Percentiles rank a stretch among this genome's conserved stretches.
These are phyloP conservation scores for Chenopodium berlandieri DNA, from an alignment of 148 eudicot species.

Conservation along the genomic window DNA sequence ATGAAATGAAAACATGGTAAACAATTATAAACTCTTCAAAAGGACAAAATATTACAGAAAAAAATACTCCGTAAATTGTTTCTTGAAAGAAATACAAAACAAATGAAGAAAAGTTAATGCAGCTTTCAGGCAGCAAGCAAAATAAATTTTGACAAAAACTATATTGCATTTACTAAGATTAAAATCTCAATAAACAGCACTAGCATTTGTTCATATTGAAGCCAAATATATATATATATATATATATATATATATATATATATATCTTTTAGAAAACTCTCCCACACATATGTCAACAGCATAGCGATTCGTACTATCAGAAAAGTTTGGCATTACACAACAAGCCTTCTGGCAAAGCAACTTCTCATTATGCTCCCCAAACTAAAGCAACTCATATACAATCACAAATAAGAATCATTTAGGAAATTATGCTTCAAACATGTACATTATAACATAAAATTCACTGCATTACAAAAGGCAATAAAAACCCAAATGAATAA, in stretches of 20 bases:
- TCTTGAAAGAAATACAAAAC: not conserved
- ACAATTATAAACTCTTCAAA: not conserved
- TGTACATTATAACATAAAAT: too few species aligned
- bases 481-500: not conserved
- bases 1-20: not conserved
- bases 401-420: too few species aligned
- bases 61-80: not conserved
- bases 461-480: not conserved
- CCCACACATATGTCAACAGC: not conserved
- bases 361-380: not conserved
- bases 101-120: not conserved
- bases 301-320: too few species aligned
- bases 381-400: not conserved
- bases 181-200: not conserved
- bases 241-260: too few species aligned
- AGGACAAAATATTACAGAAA: not conserved
- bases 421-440: too few species aligned
- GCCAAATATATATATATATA: not conserved
- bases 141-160: not conserved
- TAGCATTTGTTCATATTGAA: not conserved
- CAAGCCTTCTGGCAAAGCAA: not conserved
- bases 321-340: not conserved
- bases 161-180: not conserved
- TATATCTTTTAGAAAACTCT: not conserved
- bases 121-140: not conserved